These are phyloP conservation scores for Spathaspora gorwiae DNA, from an alignment of 805 yeast species.

Conservation along the genomic window DNA sequence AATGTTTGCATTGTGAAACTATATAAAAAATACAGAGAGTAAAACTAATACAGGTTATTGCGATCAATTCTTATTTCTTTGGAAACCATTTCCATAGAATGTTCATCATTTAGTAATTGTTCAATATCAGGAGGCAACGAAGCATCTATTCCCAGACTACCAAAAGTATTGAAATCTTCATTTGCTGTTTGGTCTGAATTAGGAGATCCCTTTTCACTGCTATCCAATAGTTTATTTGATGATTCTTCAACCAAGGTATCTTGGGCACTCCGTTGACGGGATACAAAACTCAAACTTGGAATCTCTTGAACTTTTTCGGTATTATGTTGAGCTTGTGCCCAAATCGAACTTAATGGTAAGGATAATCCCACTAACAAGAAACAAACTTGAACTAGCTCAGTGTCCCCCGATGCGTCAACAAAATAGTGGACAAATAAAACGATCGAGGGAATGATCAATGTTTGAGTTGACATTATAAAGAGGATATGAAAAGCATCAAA, in stretches of 20 bases:
- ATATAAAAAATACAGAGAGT: too few relatives aligned
- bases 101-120: conserved; percentile 2
- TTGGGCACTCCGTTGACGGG: conserved; percentile 2
- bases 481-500: conserved; percentile 80
- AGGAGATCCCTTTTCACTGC: background rate
- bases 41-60: too few relatives aligned
- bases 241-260: background rate
- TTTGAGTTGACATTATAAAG: conserved; percentile 75
- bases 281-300: conserved; percentile 6
- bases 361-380: conserved; percentile 63
- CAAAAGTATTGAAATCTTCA: too few relatives aligned
- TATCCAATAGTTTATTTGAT: background rate
- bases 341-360: conserved; percentile 78
- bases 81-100: background rate
- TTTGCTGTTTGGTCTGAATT: background rate
- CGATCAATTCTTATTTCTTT: too few relatives aligned
- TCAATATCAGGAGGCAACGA: conserved; percentile 8
- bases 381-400: conserved; percentile 47
- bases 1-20: too few relatives aligned
- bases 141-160: background rate
- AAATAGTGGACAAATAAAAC: conserved; percentile 45
- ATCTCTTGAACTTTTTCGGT: conserved; percentile 5
- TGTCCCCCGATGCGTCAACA: conserved; percentile 25
- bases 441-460: conserved; percentile 73
- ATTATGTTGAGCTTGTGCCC: conserved; percentile 75